These are phyloP conservation scores for Hortiboletus flavorubellus DNA, from an alignment of 768 basidiomycete species.

Conservation along the genomic window DNA sequence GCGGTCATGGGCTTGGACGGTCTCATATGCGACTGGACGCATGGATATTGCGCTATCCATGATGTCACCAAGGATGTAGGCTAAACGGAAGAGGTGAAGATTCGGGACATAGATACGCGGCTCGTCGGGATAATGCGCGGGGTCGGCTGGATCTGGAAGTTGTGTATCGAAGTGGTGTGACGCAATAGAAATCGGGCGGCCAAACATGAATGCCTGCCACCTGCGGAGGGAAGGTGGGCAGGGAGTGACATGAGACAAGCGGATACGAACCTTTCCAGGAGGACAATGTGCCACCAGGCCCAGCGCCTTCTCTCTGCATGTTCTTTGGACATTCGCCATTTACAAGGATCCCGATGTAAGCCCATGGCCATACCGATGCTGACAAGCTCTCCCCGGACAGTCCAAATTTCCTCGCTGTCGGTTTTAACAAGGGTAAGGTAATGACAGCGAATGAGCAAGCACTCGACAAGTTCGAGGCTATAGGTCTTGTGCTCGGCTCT, in stretches of 20 bases:
- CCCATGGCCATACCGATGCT: slow-evolving; percentile 81
- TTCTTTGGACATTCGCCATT: slow-evolving; percentile 67
- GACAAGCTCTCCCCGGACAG: slow-evolving; percentile 66
- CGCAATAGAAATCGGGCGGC: slow-evolving; percentile 69
- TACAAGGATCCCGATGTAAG: slow-evolving; percentile 80
- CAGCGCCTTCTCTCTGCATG: slow-evolving; percentile 76
- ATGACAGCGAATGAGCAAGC: slow-evolving; percentile 65
- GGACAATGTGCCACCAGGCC: slow-evolving; percentile 89
- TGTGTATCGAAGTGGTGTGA: slow-evolving; percentile 84
- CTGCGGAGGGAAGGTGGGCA: slow-evolving; percentile 34
- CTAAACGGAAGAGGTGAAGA: slow-evolving; percentile 71
- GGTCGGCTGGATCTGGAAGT: slow-evolving; percentile 64
- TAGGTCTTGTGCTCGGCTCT: slow-evolving; percentile 57
- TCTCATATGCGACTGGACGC: slow-evolving; percentile 74
- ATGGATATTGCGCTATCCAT: slow-evolving; percentile 83
- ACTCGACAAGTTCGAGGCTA: slow-evolving; percentile 72
- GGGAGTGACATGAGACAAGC: slow-evolving; percentile 1
- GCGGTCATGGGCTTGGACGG: slow-evolving; percentile 68
- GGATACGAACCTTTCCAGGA: slow-evolving; percentile 66
- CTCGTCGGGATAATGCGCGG: slow-evolving; percentile 38
- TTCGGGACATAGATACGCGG: slow-evolving; percentile 74
- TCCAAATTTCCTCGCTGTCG: slow-evolving; percentile 81
- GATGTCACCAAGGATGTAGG: slow-evolving; percentile 77
- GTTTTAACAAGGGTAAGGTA: slow-evolving; percentile 71
- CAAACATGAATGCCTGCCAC: slow-evolving; percentile 89